Conservation (phyloP, 2,329 filamentous ascomycete genomes). For the Gliomastix tumulicola region DNA sequence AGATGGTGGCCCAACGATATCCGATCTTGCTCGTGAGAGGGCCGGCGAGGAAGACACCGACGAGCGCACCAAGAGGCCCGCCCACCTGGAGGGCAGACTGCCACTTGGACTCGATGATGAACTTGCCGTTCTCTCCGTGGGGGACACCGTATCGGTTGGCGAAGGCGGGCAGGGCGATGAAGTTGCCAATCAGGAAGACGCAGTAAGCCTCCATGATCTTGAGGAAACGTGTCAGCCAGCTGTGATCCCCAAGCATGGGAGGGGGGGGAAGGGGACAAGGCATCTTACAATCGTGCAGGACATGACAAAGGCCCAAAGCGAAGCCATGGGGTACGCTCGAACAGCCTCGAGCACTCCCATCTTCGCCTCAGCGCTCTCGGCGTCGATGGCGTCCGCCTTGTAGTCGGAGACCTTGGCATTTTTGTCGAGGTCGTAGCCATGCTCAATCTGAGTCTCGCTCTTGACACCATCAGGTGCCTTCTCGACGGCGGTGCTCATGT, state of each 20-base stretch:
- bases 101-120: slow-evolving; percentile 17
- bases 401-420: slow-evolving; percentile 1
- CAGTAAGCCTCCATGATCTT: slow-evolving; percentile 45
- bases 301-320: slow-evolving; percentile 39
- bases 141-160: slow-evolving; percentile 25
- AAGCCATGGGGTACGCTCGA: slow-evolving; percentile 33
- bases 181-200: slow-evolving; percentile 28
- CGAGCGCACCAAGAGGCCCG: slow-evolving; percentile 24
- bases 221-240: neutral
- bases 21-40: slow-evolving; percentile 26
- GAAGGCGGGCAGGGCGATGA: slow-evolving; percentile 30
- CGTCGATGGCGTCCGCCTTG: slow-evolving; percentile 9
- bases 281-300: slow-evolving; percentile 41
- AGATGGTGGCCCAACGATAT: slow-evolving; percentile 27
- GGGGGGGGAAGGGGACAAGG: neutral
- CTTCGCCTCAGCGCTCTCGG: slow-evolving; percentile 33
- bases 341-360: slow-evolving; percentile 29
- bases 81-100: slow-evolving; percentile 19
- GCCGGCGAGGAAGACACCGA: slow-evolving; percentile 28
- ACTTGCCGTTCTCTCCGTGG: slow-evolving; percentile 5
- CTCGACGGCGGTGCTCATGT: no score
- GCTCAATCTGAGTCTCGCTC: no score
- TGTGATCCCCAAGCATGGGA: neutral
- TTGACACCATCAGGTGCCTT: no score
- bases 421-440: slow-evolving; percentile 4